Conservation (phyloP, 352 stramenopile species). For the Phytophthora uliginosa region DNA sequence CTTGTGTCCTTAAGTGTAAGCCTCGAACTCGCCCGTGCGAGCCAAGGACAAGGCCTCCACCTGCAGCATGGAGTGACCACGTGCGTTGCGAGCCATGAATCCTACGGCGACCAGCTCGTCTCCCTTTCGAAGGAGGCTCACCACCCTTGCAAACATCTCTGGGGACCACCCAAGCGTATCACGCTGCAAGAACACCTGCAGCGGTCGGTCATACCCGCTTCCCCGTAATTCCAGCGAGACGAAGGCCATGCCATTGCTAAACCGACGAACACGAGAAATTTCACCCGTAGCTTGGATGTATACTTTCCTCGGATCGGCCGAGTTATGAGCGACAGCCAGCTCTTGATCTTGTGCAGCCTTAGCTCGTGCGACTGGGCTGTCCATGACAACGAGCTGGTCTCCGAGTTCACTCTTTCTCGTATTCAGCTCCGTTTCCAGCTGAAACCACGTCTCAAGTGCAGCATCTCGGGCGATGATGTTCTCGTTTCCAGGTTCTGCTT, state of each 20-base stretch:
- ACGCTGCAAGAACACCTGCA: conserved; percentile 56
- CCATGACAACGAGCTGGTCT: conserved; percentile 14
- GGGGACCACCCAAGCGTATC: conserved; percentile 43
- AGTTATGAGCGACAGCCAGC: conserved; percentile 13
- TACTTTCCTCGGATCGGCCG: conserved; percentile 7
- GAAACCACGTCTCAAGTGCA: conserved; percentile 25
- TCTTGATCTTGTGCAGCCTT: conserved; percentile 29
- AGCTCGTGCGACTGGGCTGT: conserved; percentile 21
- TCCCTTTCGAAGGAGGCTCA: conserved; percentile 48
- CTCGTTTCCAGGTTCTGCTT: neutral
- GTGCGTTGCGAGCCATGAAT: conserved; percentile 46
- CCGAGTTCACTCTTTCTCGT: conserved; percentile 18
- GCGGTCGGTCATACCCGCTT: conserved; percentile 23
- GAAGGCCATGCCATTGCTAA: conserved; percentile 63
- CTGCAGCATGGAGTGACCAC: conserved; percentile 54
- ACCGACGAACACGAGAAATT: conserved; percentile 51
- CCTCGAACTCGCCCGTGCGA: conserved; percentile 46
- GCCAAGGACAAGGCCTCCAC: conserved; percentile 46
- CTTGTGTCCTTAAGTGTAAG: conserved; percentile 50
- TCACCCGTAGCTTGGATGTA: conserved; percentile 49
- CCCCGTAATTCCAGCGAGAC: conserved; percentile 42
- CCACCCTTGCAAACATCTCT: conserved; percentile 34
- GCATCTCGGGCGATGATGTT: conserved; percentile 12
- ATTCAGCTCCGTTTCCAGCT: conserved; percentile 27
- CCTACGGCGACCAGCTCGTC: conserved; percentile 50